Evolutionary conservation across 2,329 filamentous ascomycete species (phyloP).

Genomic region (Fusarium protoensiforme): DNA sequence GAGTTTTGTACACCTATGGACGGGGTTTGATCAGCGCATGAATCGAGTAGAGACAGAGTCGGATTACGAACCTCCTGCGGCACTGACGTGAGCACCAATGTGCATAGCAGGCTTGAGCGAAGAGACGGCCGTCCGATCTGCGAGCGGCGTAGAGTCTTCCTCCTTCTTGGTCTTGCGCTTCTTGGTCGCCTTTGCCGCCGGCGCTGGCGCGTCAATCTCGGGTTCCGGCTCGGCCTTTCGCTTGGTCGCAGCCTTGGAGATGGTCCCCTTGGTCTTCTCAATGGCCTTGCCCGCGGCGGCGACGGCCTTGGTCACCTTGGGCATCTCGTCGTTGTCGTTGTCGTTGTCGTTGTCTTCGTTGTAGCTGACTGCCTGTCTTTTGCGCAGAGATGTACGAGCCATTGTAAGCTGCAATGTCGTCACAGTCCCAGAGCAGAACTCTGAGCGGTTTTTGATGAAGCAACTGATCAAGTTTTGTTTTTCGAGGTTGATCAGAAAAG

Average conservation of each 20-base stretch:
- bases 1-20: slow-evolving; percentile 85
- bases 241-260: slow-evolving; percentile 43
- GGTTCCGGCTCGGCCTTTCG: slow-evolving; percentile 46
- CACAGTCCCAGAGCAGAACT: not conserved
- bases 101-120: slow-evolving; percentile 78
- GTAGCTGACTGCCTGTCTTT: slow-evolving; percentile 47
- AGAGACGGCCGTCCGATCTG: slow-evolving; percentile 70
- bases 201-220: slow-evolving; percentile 28
- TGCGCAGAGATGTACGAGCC: slow-evolving; percentile 50
- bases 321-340: slow-evolving; percentile 29
- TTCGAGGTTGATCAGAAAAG: not conserved
- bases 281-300: slow-evolving; percentile 37
- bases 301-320: slow-evolving; percentile 22
- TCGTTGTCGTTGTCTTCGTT: slow-evolving; percentile 43
- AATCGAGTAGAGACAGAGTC: slow-evolving; percentile 2
- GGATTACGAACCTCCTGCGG: slow-evolving; percentile 76
- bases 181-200: slow-evolving; percentile 49
- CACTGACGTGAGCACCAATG: slow-evolving; percentile 92
- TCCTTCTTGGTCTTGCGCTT: slow-evolving; percentile 57
- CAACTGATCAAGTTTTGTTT: not conserved
- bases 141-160: slow-evolving; percentile 69
- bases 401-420: slow-evolving; percentile 35
- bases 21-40: not conserved
- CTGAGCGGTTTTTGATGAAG: not conserved
- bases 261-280: slow-evolving; percentile 43